Conservation (phyloP, 2,329 filamentous ascomycete genomes). For the Epichloe bromicola region DNA sequence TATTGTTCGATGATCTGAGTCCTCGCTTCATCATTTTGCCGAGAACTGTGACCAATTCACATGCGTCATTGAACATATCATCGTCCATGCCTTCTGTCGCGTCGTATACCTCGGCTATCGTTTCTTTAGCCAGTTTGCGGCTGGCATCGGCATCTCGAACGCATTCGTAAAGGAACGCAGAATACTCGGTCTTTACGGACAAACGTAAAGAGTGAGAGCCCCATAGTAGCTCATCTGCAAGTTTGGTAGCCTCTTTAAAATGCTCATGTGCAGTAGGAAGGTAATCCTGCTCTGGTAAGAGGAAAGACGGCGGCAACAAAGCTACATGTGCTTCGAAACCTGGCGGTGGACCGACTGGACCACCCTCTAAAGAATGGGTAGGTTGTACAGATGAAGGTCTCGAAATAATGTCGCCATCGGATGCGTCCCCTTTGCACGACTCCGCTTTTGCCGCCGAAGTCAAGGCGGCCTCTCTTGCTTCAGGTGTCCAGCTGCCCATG, state of each 20-base stretch:
- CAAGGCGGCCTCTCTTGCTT: slow-evolving; percentile 24
- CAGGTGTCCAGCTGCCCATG: slow-evolving; percentile 39
- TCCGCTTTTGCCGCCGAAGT: slow-evolving; percentile 19
- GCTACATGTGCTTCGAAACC: slow-evolving; percentile 33
- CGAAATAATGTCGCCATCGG: slow-evolving; percentile 26
- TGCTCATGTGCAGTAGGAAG: slow-evolving; percentile 68
- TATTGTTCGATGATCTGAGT: slow-evolving; percentile 27
- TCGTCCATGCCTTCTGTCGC: slow-evolving; percentile 88
- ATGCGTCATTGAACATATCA: slow-evolving; percentile 86
- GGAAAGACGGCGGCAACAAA: slow-evolving; percentile 50
- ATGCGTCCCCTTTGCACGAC: slow-evolving; percentile 38
- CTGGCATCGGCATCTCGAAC: slow-evolving; percentile 68
- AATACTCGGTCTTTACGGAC: slow-evolving; percentile 83
- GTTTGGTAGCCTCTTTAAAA: slow-evolving; percentile 62
- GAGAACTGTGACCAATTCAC: slow-evolving; percentile 72
- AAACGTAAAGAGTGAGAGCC: slow-evolving; percentile 83
- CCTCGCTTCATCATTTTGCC: slow-evolving; percentile 82
- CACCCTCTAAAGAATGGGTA: slow-evolving; percentile 40
- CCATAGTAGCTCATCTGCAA: slow-evolving; percentile 66
- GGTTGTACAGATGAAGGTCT: slow-evolving; percentile 34
- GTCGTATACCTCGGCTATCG: slow-evolving; percentile 83
- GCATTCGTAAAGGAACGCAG: slow-evolving; percentile 89
- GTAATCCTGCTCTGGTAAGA: slow-evolving; percentile 69
- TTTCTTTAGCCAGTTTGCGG: slow-evolving; percentile 62
- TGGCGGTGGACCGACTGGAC: slow-evolving; percentile 43